phyloP scores from a whole-genome alignment of 2,329 filamentous ascomycete genomes.

The Bipolaris zeicola region DNA sequence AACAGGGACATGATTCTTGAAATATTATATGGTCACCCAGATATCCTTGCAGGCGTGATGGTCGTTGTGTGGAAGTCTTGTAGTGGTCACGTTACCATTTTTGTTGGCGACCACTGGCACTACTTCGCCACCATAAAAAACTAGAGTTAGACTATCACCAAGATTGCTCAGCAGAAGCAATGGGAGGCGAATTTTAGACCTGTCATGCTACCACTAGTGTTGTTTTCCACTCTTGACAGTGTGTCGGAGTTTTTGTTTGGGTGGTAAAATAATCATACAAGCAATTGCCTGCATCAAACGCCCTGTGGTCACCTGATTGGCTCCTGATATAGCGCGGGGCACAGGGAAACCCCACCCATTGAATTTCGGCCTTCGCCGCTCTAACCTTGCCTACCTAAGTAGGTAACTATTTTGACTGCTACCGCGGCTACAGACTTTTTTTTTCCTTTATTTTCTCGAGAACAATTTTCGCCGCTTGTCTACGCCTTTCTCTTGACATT shows the following conservation, averaged over 20 bases:
- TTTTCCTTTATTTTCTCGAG: slow-evolving; percentile 3
- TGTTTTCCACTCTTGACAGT: not conserved
- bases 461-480: slow-evolving; percentile 1
- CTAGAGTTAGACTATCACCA: too few species aligned
- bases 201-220: too few species aligned
- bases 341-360: slow-evolving; percentile 12
- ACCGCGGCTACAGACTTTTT: slow-evolving; percentile 17
- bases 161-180: too few species aligned
- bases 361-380: slow-evolving; percentile 17
- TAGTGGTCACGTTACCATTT: too few species aligned
- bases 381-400: slow-evolving; percentile 15
- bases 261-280: not conserved
- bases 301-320: slow-evolving; percentile 3
- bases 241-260: not conserved
- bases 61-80: too few species aligned
- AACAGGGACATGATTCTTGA: too few species aligned
- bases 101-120: too few species aligned
- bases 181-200: too few species aligned
- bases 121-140: too few species aligned
- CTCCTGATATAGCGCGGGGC: slow-evolving; percentile 3
- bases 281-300: slow-evolving; percentile 2
- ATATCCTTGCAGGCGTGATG: too few species aligned
- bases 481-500: not conserved
- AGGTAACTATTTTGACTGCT: slow-evolving; percentile 15
- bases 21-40: too few species aligned